Evolutionary conservation across 2,329 filamentous ascomycete genomes (phyloP).

Genomic region (Hypoxylon sp.): DNA sequence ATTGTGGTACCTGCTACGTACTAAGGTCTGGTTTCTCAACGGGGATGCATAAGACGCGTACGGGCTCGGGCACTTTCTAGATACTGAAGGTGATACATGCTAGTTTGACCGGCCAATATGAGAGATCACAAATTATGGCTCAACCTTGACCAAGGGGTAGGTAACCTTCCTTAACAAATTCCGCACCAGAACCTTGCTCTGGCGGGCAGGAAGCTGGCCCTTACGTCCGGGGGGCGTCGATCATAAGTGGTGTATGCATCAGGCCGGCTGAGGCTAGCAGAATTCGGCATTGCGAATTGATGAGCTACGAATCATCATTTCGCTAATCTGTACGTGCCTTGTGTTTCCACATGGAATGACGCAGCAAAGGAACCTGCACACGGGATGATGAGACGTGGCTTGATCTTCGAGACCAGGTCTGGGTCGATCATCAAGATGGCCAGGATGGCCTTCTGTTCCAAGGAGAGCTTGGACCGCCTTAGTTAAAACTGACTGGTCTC

Average conservation of each 20-base stretch:
- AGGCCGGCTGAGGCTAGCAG: constrained; percentile 27
- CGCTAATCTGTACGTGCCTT: constrained; percentile 45
- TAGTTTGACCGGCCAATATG: constrained; percentile 10
- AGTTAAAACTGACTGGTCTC: constrained; percentile 20
- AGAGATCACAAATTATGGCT: constrained; percentile 23
- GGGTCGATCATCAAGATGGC: constrained; percentile 36
- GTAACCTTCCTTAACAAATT: constrained; percentile 29
- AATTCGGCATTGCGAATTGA: constrained; percentile 41
- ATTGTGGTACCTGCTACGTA: constrained; percentile 10
- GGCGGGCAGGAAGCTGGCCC: constrained; percentile 39
- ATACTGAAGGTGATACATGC: not conserved
- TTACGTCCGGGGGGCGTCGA: constrained; percentile 44
- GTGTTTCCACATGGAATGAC: constrained; percentile 41
- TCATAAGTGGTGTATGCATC: constrained; percentile 36
- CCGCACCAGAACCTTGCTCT: constrained; percentile 37
- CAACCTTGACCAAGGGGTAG: constrained; percentile 22
- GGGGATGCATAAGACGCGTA: constrained; percentile 18
- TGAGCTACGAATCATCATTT: constrained; percentile 44
- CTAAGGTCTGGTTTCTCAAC: constrained; percentile 16
- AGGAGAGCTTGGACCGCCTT: constrained; percentile 26
- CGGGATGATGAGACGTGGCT: constrained; percentile 47
- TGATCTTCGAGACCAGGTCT: constrained; percentile 35
- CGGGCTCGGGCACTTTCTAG: constrained; percentile 13
- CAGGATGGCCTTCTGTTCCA: constrained; percentile 27
- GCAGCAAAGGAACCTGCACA: constrained; percentile 36